phyloP scores from a whole-genome alignment of 2,329 filamentous ascomycete species.

The Phaeosphaeria sp. region DNA sequence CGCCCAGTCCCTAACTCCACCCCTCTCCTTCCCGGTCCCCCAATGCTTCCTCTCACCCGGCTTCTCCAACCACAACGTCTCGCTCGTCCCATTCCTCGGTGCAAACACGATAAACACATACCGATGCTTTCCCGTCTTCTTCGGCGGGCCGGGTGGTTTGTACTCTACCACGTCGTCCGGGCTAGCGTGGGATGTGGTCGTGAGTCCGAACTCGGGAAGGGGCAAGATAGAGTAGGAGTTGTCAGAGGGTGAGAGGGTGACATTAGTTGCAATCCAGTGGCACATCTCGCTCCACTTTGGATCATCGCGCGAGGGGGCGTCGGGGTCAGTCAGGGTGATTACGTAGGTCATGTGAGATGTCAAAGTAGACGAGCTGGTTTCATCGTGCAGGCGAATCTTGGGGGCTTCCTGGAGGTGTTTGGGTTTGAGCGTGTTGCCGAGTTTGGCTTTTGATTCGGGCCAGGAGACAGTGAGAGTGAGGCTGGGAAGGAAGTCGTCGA shows the following conservation, averaged over 20 bases:
- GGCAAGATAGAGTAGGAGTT: background rate
- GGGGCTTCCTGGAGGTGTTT: constrained; percentile 52
- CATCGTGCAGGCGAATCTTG: constrained; percentile 47
- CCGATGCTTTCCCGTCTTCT: constrained; percentile 63
- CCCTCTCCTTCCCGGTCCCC: constrained; percentile 58
- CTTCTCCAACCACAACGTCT: constrained; percentile 50
- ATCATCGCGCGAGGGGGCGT: constrained; percentile 61
- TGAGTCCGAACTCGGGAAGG: background rate
- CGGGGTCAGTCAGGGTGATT: constrained; percentile 63
- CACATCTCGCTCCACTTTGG: constrained; percentile 65
- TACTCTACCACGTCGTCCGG: constrained; percentile 55
- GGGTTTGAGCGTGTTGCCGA: constrained; percentile 63
- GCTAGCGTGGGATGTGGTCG: constrained; percentile 6
- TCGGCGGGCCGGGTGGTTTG: constrained; percentile 61
- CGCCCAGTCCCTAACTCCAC: constrained; percentile 61
- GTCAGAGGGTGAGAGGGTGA: constrained; percentile 30
- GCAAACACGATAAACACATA: constrained; percentile 63
- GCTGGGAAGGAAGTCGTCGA: constrained; percentile 65
- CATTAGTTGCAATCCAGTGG: constrained; percentile 59
- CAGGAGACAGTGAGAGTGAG: constrained; percentile 59
- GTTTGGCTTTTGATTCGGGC: constrained; percentile 46
- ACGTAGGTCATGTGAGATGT: constrained; percentile 51
- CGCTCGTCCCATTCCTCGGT: constrained; percentile 53
- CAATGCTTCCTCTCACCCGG: constrained; percentile 62
- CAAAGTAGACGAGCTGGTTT: constrained; percentile 24